A percentile compares a stretch with the other conserved stretches of the same genome.
Evolutionary conservation across 2,329 filamentous ascomycete genomes (phyloP).

Genomic region (Pochonia chlamydosporia): DNA sequence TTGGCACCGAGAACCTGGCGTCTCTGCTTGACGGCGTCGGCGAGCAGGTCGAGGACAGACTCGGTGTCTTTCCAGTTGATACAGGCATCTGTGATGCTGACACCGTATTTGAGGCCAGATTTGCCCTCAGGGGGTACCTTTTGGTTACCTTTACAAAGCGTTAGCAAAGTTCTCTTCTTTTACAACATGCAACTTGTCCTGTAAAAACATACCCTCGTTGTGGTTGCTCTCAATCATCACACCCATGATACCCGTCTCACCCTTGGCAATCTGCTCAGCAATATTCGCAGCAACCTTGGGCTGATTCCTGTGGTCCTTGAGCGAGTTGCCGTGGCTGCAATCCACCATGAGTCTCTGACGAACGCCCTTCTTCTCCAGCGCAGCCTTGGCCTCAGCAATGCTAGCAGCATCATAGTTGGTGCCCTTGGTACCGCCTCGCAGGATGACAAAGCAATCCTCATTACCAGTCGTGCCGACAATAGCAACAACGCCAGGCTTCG

Average conservation of each 20-base stretch:
- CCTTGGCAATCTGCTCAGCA: conserved; percentile 77
- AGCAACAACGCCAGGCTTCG: conserved; percentile 90
- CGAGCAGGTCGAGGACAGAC: conserved; percentile 68
- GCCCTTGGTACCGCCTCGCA: conserved; percentile 85
- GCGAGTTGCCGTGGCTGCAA: conserved; percentile 93
- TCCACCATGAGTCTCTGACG: conserved; percentile 87
- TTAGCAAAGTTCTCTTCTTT: not conserved
- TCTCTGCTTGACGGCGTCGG: conserved; percentile 57
- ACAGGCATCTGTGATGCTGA: conserved; percentile 96
- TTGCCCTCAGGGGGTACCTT: conserved; percentile 88
- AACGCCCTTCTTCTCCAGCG: conserved; percentile 68
- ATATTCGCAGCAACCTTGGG: conserved; percentile 81
- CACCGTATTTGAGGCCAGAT: conserved; percentile 80
- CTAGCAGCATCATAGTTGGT: conserved; percentile 89
- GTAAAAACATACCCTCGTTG: conserved; percentile 65
- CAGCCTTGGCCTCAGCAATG: conserved; percentile 76
- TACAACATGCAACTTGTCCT: too few species aligned
- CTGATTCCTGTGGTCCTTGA: conserved; percentile 97
- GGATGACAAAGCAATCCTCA: conserved; percentile 94
- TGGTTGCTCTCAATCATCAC: conserved; percentile 99
- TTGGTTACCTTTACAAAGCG: conserved; percentile 58
- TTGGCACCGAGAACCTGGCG: conserved; percentile 22
- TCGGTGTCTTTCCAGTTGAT: conserved; percentile 93
- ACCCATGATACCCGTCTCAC: conserved; percentile 85
- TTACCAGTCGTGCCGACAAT: conserved; percentile 94